Base-by-base conservation (phyloP, 164 flowering plant genomes). In the Saururus chinensis region DNA sequence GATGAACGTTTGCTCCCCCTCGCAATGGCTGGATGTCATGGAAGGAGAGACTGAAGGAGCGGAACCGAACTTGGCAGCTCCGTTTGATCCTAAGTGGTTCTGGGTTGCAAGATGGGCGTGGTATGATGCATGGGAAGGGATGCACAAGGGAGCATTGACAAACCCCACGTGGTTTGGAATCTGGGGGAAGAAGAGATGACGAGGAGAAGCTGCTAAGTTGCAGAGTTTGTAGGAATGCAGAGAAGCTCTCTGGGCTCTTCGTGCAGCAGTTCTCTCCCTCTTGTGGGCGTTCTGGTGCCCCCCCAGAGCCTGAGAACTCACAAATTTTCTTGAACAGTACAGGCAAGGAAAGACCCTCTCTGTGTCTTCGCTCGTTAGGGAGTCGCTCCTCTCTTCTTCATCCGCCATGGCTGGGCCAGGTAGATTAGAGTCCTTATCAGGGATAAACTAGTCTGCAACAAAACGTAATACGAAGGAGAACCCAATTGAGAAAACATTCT, bases 201-300 rank as follows among this genome's bases (percentile, higher is more conserved):
- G 49, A 9, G 45, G 48, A 19, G 60, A 60, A 10, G 26, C 26
- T 14, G 62, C 52, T 26, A 45, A 45, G 60, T 30, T 26, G n/a
- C 40, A 30, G 9, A 30, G 60, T 30, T 35, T 57, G 60, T 30
- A 35, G 37, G 42, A 35, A 13, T 57, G 60, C 20, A 17, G 19
- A n/a, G 42, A 57, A 57, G 60, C 60, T 40, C 64, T 51, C 19
- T 30, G 64, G 24, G 57, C 65, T n/a, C 59, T 35, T 48, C 51
- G n/a, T 1, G 65, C 65, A 0, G 58, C 51, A 4, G 30, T 35
- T 20, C 65, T 53, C 2, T 63, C 65, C n/a, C 40, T 53, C 58
- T 63, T 63, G 58, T 63, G 65, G 23, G 65, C 65, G 40, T 63
- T 63, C 26, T 54, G 65, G 40, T 63, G 65, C 48, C 65, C 65